phyloP scores from a whole-genome alignment of 2,329 filamentous ascomycete species.

The Bipolaris victoriae region DNA sequence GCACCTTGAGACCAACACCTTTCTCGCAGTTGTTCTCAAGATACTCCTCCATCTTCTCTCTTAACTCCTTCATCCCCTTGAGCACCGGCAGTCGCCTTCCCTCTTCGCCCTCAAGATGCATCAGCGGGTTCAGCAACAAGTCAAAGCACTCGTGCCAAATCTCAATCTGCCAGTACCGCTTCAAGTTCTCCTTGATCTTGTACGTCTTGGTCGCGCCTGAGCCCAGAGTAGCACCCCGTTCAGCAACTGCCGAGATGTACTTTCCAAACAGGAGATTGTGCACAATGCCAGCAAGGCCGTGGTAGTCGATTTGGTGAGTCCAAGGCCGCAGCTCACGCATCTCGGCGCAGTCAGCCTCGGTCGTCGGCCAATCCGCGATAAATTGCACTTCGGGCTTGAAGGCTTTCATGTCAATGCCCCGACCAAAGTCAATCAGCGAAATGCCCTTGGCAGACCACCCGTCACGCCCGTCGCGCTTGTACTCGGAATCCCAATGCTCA shows the following conservation, averaged over 20 bases:
- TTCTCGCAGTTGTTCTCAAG: constrained; percentile 81
- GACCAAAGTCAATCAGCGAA: constrained; percentile 90
- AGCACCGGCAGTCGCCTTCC: constrained; percentile 73
- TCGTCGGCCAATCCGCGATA: constrained; percentile 93
- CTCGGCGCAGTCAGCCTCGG: constrained; percentile 87
- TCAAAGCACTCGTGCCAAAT: constrained; percentile 87
- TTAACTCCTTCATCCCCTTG: constrained; percentile 69
- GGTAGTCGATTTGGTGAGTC: constrained; percentile 98
- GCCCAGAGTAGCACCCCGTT: constrained; percentile 60
- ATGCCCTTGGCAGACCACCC: constrained; percentile 85
- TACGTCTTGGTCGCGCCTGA: constrained; percentile 70
- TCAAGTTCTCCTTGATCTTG: constrained; percentile 79
- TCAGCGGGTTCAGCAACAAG: constrained; percentile 80
- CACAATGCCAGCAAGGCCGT: constrained; percentile 85
- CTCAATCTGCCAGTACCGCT: constrained; percentile 96
- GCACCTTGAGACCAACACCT: constrained; percentile 65
- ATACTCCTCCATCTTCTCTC: constrained; percentile 85
- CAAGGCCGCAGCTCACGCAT: constrained; percentile 93
- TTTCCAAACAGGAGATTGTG: constrained; percentile 91
- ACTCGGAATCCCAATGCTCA: constrained; percentile 65
- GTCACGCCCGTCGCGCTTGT: constrained; percentile 72
- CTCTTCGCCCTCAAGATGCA: constrained; percentile 69
- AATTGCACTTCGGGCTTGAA: constrained; percentile 82
- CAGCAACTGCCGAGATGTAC: constrained; percentile 80
- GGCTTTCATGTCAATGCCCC: constrained; percentile 88